These are phyloP conservation scores for Lactarius quietus DNA, from an alignment of 768 basidiomycete species.

Conservation along the genomic window DNA sequence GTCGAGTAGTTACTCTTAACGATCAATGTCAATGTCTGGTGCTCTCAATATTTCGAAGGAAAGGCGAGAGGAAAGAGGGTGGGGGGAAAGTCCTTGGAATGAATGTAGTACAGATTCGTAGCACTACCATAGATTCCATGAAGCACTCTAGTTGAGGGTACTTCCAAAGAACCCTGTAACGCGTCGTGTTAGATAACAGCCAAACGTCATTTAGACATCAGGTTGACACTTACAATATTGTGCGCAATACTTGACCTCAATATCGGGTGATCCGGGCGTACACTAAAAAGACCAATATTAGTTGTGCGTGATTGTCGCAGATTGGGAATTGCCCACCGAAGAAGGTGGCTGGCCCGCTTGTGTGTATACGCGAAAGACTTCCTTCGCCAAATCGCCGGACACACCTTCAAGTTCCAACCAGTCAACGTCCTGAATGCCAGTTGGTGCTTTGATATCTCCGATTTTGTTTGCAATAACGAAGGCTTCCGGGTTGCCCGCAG, in stretches of 20 bases:
- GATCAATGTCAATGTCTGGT: no score
- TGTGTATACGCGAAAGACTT: constrained; percentile 21
- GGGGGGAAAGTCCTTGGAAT: no score
- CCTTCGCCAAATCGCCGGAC: constrained; percentile 7
- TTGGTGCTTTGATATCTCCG: constrained; percentile 11
- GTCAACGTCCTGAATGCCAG: constrained; percentile 5
- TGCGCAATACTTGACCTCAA: constrained; percentile 20
- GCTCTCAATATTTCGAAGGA: no score
- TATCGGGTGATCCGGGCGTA: background rate
- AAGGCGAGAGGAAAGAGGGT: no score
- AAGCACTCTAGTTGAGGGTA: no score
- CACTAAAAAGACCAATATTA: constrained; percentile 10
- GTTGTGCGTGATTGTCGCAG: background rate
- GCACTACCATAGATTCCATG: no score
- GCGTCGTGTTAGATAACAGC: background rate
- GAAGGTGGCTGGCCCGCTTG: constrained; percentile 17
- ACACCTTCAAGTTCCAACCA: constrained; percentile 14
- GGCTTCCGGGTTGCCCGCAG: constrained; percentile 10
- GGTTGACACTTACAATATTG: constrained; percentile 19
- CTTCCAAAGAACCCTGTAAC: constrained; percentile 4
- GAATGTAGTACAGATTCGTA: no score
- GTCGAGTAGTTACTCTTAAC: no score
- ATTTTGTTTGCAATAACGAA: constrained; percentile 15
- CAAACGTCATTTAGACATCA: background rate
- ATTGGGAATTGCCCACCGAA: constrained; percentile 4